Evolutionary conservation across 257 asterid genomes (phyloP), one percentile per base, ranked within the genome.

Genomic region (Lantana camara): DNA sequence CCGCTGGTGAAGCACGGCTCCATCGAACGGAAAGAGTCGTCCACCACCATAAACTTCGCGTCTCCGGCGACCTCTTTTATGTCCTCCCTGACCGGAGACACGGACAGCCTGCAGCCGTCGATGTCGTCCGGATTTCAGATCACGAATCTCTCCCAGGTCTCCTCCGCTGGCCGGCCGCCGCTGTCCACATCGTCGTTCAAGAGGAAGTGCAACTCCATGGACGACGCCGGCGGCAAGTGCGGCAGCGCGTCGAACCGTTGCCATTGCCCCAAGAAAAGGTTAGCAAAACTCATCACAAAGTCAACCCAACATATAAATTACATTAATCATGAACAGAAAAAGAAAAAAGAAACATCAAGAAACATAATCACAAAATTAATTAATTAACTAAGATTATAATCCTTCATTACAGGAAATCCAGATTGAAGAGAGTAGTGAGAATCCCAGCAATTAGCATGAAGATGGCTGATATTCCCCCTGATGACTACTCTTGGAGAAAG

Each of bases 211-310:
- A 81, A 80, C 46, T 84, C 92, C 30, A 73, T 79, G 84, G 95
- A 86, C 12, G 96, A 82, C 75, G 46, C 74, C 12, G 73, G 51
- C 68, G 76, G 34, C 14, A 82, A 82, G 79, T 82, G 88, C 72
- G 77, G 86, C 73, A 66, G 83, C 10, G 86, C 70, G 29, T 81
- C 86, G 13, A 71, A 82, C 9, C 91, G 91, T 19, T 90, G 97
- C 86, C 97, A 90, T 76, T 90, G 97, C 45, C 90, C 95, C 12
- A 90, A 90, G 89, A 90, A 87, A 81, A 83, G 97, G 97, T 87
- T 55, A 20, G 20, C 1, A 14, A 34, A 49, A 42, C 7, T 30
- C 3, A 11, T 13, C 4, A 0, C 19, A 29, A 70, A 63, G 75
- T 72, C 77, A 72, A 76, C 34, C 56, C 47, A 62, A 5, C 24